Conservation (phyloP, 106 monocot genomes). For the Gastrodia elata region DNA sequence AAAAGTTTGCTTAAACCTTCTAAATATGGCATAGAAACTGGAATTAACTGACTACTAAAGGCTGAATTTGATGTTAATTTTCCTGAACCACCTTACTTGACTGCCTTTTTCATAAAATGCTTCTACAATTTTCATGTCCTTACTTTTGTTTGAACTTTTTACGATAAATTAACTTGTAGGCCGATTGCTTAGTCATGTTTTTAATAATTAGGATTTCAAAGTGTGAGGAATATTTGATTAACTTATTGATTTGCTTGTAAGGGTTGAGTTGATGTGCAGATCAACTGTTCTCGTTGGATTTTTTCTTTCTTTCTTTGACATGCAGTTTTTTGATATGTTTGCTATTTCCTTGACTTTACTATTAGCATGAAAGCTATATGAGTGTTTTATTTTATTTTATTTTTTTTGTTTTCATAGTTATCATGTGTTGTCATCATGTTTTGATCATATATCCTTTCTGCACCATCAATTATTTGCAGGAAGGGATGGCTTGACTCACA, state of each 20-base stretch:
- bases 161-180: neutral
- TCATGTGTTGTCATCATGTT: neutral
- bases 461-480: conserved; percentile 33
- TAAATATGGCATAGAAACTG: neutral
- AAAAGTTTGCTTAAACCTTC: neutral
- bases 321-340: neutral
- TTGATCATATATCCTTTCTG: neutral
- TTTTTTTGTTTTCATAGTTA: too few species aligned
- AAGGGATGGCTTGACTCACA: conserved; percentile 98
- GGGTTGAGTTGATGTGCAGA: neutral
- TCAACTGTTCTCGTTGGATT: neutral
- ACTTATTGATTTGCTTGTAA: neutral
- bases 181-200: neutral
- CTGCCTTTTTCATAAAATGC: neutral
- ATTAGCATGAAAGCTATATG: neutral
- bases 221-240: neutral
- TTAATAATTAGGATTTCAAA: neutral
- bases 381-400: neutral
- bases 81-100: neutral
- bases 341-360: neutral
- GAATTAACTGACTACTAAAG: neutral
- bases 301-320: neutral
- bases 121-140: neutral
- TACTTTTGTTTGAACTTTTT: neutral
- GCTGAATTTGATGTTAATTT: neutral